phyloP scores from a whole-genome alignment of 1,284 basidiomycete species.

The Macrocystidia cucumis region DNA sequence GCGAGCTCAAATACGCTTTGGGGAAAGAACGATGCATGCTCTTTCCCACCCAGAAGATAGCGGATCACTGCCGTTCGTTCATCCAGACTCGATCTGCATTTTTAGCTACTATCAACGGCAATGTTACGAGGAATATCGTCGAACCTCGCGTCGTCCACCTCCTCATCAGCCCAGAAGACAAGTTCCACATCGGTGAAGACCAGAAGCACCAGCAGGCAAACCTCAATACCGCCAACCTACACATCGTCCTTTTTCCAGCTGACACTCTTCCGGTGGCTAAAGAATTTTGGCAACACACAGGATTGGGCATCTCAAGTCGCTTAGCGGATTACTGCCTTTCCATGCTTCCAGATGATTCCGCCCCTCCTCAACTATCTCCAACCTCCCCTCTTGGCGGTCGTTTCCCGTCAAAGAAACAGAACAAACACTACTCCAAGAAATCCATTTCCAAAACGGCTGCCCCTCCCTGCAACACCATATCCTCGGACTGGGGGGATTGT shows the following conservation, averaged over 20 bases:
- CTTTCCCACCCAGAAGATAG: constrained; percentile 66
- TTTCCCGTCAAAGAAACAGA: constrained; percentile 34
- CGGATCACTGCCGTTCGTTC: constrained; percentile 73
- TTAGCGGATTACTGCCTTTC: constrained; percentile 79
- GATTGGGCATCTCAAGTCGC: constrained; percentile 85
- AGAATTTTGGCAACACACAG: constrained; percentile 95
- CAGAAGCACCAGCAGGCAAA: constrained; percentile 13
- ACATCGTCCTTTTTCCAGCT: constrained; percentile 77
- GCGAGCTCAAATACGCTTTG: constrained; percentile 71
- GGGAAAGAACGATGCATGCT: constrained; percentile 72
- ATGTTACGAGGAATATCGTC: constrained; percentile 28
- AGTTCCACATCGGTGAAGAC: constrained; percentile 20
- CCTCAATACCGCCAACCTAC: constrained; percentile 39
- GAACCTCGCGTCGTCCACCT: constrained; percentile 68
- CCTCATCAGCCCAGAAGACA: constrained; percentile 57
- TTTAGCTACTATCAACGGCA: too few relatives aligned
- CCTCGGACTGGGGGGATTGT: constrained; percentile 17
- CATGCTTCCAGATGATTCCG: constrained; percentile 40
- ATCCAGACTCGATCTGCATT: constrained; percentile 50
- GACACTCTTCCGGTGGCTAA: constrained; percentile 70
- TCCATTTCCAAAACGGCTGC: constrained; percentile 15
- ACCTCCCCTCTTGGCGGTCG: constrained; percentile 21
- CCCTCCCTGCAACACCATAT: constrained; percentile 7
- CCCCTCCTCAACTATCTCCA: constrained; percentile 16
- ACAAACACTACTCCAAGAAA: constrained; percentile 60